Base-by-base conservation (phyloP, 2,329 filamentous ascomycete species). In the Xylariaceae sp. region DNA sequence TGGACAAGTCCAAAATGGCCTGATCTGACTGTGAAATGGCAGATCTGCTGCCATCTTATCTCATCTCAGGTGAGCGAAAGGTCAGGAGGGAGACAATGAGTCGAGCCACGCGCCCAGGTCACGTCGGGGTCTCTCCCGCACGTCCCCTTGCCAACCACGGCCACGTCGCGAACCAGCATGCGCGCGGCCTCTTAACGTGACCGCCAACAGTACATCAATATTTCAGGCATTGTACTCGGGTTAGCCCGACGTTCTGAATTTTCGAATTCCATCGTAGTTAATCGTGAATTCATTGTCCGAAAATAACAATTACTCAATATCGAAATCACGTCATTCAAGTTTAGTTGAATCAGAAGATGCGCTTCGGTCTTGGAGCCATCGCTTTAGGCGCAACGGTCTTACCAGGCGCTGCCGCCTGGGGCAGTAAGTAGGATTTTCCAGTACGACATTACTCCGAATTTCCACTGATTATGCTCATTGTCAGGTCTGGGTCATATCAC, bases 401-500 rank as follows among this genome's bases (percentile, higher is more conserved):
- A 43, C 70, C 68, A 11, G 58, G 64, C 36, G 69, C 62, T 6
- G 38, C 62, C 11, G 71, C 71, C 9, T 74, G 71, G 71, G 71
- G 71, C 59, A 71, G 71, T 74, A 58, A 63, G 71, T 64, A 31
- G n/a, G 7, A 17, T 39, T 15, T 11, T 11, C 10, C 27, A 2
- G 22, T 10, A n/a, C n/a, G 12, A 11, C 19, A 3, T 47, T 6
- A 14, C 22, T 30, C 11, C 31, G 7, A 32, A 45, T 33, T 18
- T 10, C 22, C 47, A 45, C 51, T 58, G 42, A 58, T 47, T 31
- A 46, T 39, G 27, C 40, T 15, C 18, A 39, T 15, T n/a, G n/a
- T 7, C 51, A 81, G 79, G 78, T 54, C 73, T 86, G 48, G 83
- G 83, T 1, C 83, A 87, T 65, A 81, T 84, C 60, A 82, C 83